Base-by-base conservation (phyloP, 805 yeast species). In the Candida nemodendra region DNA sequence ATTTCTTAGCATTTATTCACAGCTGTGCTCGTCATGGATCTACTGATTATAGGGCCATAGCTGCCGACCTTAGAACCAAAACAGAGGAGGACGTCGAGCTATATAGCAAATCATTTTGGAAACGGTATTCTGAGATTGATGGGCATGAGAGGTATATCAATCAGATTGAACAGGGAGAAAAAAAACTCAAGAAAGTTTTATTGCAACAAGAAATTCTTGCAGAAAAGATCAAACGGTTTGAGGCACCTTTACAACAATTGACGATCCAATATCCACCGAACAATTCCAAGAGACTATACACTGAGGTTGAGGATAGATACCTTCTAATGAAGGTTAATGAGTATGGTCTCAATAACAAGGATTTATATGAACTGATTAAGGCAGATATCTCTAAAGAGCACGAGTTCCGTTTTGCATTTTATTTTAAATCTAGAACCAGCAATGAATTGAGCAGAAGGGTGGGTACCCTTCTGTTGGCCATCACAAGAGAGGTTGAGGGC, bases 241-340 rank as follows among this genome's bases (percentile, higher is more conserved):
- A 67, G n/a, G 76, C 72, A 40, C 89, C 90, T 0, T 56, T 83
- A 16, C 78, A 78, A 30, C 79, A 81, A 29, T 62, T 85, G 59
- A 62, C 62, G 4, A 79, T 85, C 17, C 83, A 76, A 38, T 85
- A 83, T 43, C 91, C 93, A 0, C 90, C 90, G n/a, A 84, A 84
- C 54, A 84, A 83, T 56, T 83, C 93, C 9, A 83, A 84, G 53
- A 65, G 89, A 48, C 71, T 83, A 7, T 85, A 82, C 51, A 78
- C 85, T 7, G 75, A 76, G 22, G 58, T 72, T 0, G 95, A 85
- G 54, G 95, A 85, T 54, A 69, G 86, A 36, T 85, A 79, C 49
- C 64, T 85, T 18, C 54, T 85, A 34, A 50, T 72, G 19, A 73
- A 77, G 38, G 82, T 81, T 1, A 70, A 81, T 57, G 80, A 80